Evolutionary conservation across 2,329 filamentous ascomycete genomes (phyloP).

Genomic region (Talaromyces sp.): DNA sequence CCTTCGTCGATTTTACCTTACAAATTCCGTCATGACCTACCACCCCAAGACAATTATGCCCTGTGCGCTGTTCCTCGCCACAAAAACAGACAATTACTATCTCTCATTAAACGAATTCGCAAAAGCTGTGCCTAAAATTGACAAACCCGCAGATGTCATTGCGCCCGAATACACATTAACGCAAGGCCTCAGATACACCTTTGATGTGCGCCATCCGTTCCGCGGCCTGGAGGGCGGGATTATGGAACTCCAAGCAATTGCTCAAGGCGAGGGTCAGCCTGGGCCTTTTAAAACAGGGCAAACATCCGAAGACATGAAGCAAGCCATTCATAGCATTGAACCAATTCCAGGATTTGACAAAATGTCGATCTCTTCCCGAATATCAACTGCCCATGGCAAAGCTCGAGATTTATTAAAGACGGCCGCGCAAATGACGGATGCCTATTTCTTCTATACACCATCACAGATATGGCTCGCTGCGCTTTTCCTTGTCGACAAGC

Average conservation of each 20-base stretch:
- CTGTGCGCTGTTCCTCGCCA: constrained; percentile 86
- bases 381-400: constrained; percentile 62
- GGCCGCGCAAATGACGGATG: constrained; percentile 80
- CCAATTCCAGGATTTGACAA: constrained; percentile 20
- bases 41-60: constrained; percentile 84
- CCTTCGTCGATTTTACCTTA: constrained; percentile 89
- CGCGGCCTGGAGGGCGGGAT: constrained; percentile 79
- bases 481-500: constrained; percentile 65
- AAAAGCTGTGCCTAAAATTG: constrained; percentile 63
- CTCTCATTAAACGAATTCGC: constrained; percentile 62
- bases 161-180: constrained; percentile 90
- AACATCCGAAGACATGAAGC: constrained; percentile 28
- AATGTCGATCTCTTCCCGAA: constrained; percentile 40
- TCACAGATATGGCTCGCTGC: constrained; percentile 89
- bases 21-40: constrained; percentile 94
- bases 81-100: constrained; percentile 85
- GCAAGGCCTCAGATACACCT: constrained; percentile 86
- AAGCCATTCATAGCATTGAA: constrained; percentile 28
- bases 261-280: constrained; percentile 52
- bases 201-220: constrained; percentile 88
- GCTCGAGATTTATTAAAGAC: constrained; percentile 71
- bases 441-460: constrained; percentile 94
- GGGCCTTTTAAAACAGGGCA: constrained; percentile 27
- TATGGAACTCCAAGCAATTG: constrained; percentile 70
- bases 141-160: constrained; percentile 73